Conservation (phyloP, 202 grass and related monocot species). For the Panicum hallii region DNA sequence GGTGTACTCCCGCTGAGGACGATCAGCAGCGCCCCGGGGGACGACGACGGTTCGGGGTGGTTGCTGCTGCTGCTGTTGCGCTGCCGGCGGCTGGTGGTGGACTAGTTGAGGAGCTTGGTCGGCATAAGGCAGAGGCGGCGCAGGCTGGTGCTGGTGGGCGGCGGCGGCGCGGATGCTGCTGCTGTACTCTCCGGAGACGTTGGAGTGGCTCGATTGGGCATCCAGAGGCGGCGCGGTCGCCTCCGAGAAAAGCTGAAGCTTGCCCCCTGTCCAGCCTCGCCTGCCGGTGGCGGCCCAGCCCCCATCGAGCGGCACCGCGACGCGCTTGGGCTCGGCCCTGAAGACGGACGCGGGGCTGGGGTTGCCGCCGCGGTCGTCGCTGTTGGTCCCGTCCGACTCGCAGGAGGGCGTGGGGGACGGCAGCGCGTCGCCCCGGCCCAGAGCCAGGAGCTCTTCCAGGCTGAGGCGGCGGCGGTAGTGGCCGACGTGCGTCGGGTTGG, state of each 20-base stretch:
- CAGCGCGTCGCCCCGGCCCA: not conserved
- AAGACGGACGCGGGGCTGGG: too few species aligned
- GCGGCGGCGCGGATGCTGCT: too few species aligned
- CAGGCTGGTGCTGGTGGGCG: not conserved
- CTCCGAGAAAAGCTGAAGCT: too few species aligned
- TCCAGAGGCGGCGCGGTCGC: too few species aligned
- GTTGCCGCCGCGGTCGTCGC: constrained; percentile 19
- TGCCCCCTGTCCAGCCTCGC: not conserved
- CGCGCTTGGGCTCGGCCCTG: too few species aligned
- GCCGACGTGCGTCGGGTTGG: not conserved
- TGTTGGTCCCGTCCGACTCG: constrained; percentile 16
- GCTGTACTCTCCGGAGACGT: not conserved
- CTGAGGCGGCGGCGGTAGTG: not conserved
- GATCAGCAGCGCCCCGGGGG: not conserved
- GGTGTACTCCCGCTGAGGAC: not conserved
- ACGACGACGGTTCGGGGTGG: not conserved
- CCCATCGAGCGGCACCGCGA: not conserved
- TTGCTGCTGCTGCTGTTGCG: too few species aligned
- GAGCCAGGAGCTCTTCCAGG: not conserved
- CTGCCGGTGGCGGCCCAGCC: constrained; percentile 25
- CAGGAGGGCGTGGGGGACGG: constrained; percentile 10
- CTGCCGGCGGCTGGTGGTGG: not conserved
- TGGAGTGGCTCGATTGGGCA: not conserved
- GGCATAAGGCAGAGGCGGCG: too few species aligned
- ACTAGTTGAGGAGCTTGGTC: too few species aligned